Percentiles rank a stretch among this genome's conserved stretches.
Evolutionary conservation across 2,329 filamentous ascomycete species (phyloP).

Genomic region (Ascochyta fabae): DNA sequence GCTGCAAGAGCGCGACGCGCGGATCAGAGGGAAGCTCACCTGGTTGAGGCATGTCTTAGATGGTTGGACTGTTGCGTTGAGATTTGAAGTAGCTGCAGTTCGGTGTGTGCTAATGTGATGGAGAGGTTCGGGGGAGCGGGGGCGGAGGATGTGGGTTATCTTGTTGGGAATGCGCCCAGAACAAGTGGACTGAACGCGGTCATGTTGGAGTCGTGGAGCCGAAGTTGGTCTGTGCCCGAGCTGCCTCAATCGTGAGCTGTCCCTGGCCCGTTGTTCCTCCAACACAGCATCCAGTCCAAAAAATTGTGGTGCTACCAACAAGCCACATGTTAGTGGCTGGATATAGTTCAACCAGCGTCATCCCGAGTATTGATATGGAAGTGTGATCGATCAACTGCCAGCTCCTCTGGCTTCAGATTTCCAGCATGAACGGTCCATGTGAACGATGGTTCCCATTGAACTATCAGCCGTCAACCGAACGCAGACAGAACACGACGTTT

Average conservation of each 20-base stretch:
- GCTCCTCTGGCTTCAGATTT: too few relatives aligned
- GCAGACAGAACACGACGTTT: too few relatives aligned
- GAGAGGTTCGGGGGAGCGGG: not conserved
- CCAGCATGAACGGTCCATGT: too few relatives aligned
- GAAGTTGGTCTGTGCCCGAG: slow-evolving; percentile 4
- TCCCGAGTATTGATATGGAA: too few relatives aligned
- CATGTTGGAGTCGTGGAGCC: slow-evolving; percentile 2
- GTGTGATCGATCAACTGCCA: too few relatives aligned
- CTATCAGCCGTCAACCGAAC: too few relatives aligned
- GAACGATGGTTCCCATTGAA: too few relatives aligned
- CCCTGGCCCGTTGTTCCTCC: not conserved
- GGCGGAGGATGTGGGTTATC: not conserved
- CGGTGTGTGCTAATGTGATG: not conserved
- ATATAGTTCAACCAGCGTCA: too few relatives aligned
- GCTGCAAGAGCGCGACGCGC: slow-evolving; percentile 10
- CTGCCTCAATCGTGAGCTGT: slow-evolving; percentile 1
- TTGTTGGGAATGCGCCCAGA: slow-evolving; percentile 9
- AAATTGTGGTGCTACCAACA: too few relatives aligned
- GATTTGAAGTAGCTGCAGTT: not conserved
- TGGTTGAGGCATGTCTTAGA: slow-evolving; percentile 30
- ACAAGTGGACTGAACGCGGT: slow-evolving; percentile 14
- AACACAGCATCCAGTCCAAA: not conserved
- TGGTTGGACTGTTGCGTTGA: not conserved
- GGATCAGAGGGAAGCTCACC: slow-evolving; percentile 17
- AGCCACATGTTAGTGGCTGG: too few relatives aligned